These are phyloP conservation scores for Cardamine resedifolia DNA, from an alignment of 345 rosid genomes.

Conservation along the genomic window DNA sequence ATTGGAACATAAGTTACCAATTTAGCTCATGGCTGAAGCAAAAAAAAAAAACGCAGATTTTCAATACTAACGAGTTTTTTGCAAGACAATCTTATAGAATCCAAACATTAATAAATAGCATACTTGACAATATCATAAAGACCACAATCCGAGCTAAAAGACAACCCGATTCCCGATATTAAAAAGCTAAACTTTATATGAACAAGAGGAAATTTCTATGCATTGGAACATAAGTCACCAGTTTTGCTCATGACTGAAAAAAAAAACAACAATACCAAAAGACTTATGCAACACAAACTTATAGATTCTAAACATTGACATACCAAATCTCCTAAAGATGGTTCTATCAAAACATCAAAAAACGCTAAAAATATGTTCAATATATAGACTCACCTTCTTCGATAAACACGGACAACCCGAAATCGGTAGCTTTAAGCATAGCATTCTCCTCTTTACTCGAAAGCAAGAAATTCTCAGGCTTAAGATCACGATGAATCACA, in stretches of 20 bases:
- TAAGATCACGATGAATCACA: conserved; percentile 81
- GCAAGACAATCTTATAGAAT: too few relatives aligned
- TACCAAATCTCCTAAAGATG: not conserved
- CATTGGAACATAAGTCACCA: not conserved
- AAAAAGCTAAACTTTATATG: too few relatives aligned
- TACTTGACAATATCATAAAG: too few relatives aligned
- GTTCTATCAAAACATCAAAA: not conserved
- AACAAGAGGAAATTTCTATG: not conserved
- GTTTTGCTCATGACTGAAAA: not conserved
- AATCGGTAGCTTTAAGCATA: conserved; percentile 79
- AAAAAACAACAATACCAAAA: too few relatives aligned
- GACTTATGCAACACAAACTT: not conserved
- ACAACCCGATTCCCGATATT: too few relatives aligned
- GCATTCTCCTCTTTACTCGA: conserved; percentile 61
- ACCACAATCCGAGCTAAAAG: too few relatives aligned
- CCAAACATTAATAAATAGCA: too few relatives aligned
- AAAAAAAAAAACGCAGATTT: too few relatives aligned
- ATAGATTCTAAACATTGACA: not conserved
- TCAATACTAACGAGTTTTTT: too few relatives aligned
- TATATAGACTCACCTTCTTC: conserved; percentile 57
- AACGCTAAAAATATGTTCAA: not conserved
- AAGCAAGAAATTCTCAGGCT: conserved; percentile 90
- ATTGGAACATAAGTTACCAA: too few relatives aligned
- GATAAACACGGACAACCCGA: conserved; percentile 79
- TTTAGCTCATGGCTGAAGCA: too few relatives aligned